phyloP scores from a whole-genome alignment of 2,329 filamentous ascomycete genomes.

The Nemania serpens region DNA sequence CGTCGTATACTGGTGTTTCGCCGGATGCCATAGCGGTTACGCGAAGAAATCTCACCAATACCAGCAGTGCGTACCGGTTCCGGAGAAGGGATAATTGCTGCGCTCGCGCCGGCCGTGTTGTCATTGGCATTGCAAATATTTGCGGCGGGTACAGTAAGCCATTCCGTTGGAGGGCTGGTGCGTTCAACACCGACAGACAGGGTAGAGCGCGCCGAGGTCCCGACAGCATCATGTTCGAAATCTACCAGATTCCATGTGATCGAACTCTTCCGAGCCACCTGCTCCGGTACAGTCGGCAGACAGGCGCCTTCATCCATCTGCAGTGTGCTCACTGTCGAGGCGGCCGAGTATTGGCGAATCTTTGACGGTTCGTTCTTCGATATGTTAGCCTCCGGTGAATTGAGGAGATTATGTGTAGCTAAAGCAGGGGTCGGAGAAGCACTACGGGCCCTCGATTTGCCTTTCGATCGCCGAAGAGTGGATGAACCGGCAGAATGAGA shows the following conservation, averaged over 20 bases:
- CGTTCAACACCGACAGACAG: slow-evolving; percentile 8
- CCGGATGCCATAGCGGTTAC: not conserved
- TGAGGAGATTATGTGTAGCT: slow-evolving; percentile 33
- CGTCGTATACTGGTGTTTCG: not conserved
- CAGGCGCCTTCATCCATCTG: slow-evolving; percentile 26
- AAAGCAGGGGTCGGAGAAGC: slow-evolving; percentile 35
- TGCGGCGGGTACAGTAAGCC: not conserved
- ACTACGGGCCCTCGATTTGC: slow-evolving; percentile 11
- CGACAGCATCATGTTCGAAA: slow-evolving; percentile 24
- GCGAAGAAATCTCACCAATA: not conserved
- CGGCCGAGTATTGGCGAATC: slow-evolving; percentile 34
- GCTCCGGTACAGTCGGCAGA: slow-evolving; percentile 16
- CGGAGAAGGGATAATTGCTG: slow-evolving; percentile 11
- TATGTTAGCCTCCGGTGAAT: slow-evolving; percentile 22
- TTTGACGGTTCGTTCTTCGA: slow-evolving; percentile 21
- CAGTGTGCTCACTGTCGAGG: slow-evolving; percentile 38
- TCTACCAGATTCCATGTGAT: slow-evolving; percentile 37
- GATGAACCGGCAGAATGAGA: slow-evolving; percentile 8
- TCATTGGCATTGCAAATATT: not conserved
- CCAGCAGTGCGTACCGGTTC: not conserved
- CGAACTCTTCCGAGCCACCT: slow-evolving; percentile 21
- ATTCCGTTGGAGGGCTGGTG: slow-evolving; percentile 21
- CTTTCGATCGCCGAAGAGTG: slow-evolving; percentile 15
- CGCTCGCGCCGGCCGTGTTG: not conserved
- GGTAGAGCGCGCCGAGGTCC: slow-evolving; percentile 3